phyloP scores from a whole-genome alignment of 805 yeast species.

The Candida corydali region DNA sequence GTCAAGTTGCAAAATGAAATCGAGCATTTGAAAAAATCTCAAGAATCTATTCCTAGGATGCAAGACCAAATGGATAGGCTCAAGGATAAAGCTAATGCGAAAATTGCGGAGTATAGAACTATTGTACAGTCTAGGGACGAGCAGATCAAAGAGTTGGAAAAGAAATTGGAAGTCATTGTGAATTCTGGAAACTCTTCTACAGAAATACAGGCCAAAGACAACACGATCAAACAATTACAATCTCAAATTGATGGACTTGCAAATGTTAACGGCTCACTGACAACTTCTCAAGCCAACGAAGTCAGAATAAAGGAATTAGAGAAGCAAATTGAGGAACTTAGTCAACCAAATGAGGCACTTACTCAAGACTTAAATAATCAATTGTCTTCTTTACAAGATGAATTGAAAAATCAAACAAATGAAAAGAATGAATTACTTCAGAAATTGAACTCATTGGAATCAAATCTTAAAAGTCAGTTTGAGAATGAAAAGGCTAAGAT shows the following conservation, averaged over 20 bases:
- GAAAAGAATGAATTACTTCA: conserved; percentile 10
- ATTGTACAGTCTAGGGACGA: conserved; percentile 10
- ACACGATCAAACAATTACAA: conserved; percentile 7
- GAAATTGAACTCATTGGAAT: conserved; percentile 10
- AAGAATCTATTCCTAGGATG: conserved; percentile 17
- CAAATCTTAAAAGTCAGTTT: conserved; percentile 16
- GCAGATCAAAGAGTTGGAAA: conserved; percentile 6
- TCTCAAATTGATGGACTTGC: not conserved
- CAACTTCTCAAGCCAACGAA: conserved; percentile 17
- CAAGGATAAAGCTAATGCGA: conserved; percentile 21
- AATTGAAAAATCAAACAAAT: conserved; percentile 10
- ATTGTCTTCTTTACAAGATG: conserved; percentile 13
- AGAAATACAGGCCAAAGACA: conserved; percentile 18
- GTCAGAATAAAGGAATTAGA: conserved; percentile 10
- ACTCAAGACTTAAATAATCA: conserved; percentile 14
- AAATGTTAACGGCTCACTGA: not conserved
- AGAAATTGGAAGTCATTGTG: not conserved
- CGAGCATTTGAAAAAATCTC: not conserved
- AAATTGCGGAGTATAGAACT: conserved; percentile 11
- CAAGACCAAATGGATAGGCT: conserved; percentile 19
- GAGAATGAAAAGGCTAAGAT: conserved; percentile 12
- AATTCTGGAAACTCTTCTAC: not conserved
- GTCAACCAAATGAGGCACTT: not conserved
- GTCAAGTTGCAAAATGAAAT: conserved; percentile 15
- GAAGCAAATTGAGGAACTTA: not conserved